Conservation (phyloP, 2,329 filamentous ascomycete genomes). For the Thielaviopsis musarum region DNA sequence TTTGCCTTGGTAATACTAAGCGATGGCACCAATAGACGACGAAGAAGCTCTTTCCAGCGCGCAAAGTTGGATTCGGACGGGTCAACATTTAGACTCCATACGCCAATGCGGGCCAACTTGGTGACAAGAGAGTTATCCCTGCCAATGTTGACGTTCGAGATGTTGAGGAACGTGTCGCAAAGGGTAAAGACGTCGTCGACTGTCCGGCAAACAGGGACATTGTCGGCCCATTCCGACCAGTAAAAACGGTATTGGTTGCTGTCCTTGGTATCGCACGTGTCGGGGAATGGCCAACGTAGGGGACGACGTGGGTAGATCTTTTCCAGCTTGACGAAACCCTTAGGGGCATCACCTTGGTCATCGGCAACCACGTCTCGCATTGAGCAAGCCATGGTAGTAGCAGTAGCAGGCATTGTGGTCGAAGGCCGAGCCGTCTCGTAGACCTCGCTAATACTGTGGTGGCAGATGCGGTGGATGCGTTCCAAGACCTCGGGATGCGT, state of each 20-base stretch:
- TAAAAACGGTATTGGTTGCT: conserved; percentile 80
- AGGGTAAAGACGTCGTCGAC: conserved; percentile 83
- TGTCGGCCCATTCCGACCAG: conserved; percentile 94
- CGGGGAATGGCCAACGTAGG: conserved; percentile 70
- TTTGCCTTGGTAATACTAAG: conserved; percentile 77
- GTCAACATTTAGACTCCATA: conserved; percentile 55
- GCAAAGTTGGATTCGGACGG: conserved; percentile 49
- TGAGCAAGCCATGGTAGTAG: conserved; percentile 1
- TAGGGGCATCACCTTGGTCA: conserved; percentile 52
- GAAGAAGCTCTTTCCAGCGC: conserved; percentile 74
- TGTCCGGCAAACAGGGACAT: conserved; percentile 75
- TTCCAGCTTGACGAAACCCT: conserved; percentile 48
- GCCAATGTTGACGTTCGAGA: conserved; percentile 79
- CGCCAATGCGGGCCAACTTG: conserved; percentile 75
- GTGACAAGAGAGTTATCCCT: conserved; percentile 61
- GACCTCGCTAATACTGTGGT: conserved; percentile 67
- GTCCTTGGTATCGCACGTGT: conserved; percentile 58
- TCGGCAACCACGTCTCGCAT: conserved; percentile 21
- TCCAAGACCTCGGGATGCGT: conserved; percentile 66
- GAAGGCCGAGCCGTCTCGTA: conserved; percentile 19
- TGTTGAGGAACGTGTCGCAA: conserved; percentile 67
- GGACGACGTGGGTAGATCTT: conserved; percentile 46
- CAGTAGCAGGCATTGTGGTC: background rate
- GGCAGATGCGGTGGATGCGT: conserved; percentile 67
- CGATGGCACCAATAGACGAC: conserved; percentile 70